Percentiles rank a stretch among this genome's conserved stretches.
phyloP scores from a whole-genome alignment of 345 rosid genomes.

The Reutealis trisperma region DNA sequence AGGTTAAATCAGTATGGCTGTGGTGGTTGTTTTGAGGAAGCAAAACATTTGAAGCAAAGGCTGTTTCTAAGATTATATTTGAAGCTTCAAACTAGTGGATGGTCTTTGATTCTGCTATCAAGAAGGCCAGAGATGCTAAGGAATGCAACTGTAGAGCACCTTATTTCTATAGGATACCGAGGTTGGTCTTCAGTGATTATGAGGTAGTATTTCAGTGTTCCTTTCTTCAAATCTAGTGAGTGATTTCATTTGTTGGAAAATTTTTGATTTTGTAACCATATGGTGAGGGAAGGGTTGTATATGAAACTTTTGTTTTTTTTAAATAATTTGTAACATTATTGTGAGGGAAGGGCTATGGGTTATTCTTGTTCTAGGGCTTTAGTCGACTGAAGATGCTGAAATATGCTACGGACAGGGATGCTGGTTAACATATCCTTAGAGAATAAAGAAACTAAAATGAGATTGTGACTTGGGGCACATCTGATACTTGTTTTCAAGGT shows the following conservation, averaged over 20 bases:
- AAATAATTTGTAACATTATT: not conserved
- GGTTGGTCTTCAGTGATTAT: conserved; percentile 66
- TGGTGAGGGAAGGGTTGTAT: no score
- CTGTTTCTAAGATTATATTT: conserved; percentile 41
- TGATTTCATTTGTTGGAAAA: not conserved
- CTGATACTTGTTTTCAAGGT: not conserved
- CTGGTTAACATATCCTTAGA: not conserved
- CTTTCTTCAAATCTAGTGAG: conserved; percentile 2
- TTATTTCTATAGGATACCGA: conserved; percentile 54
- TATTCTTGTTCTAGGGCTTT: not conserved
- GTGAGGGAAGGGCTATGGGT: not conserved
- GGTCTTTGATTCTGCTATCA: conserved; percentile 61
- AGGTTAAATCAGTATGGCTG: conserved; percentile 35
- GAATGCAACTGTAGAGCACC: conserved; percentile 38
- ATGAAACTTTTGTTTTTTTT: not conserved
- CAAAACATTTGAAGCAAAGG: conserved; percentile 38
- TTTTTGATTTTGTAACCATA: not conserved
- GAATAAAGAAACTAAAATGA: not conserved
- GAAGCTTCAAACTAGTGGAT: conserved; percentile 57
- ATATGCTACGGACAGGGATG: not conserved
- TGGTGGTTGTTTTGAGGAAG: conserved; percentile 43
- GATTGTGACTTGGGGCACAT: not conserved
- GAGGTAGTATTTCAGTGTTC: conserved; percentile 51
- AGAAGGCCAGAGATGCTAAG: conserved; percentile 45
- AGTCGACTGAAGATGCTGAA: not conserved